Percentiles rank a stretch among this genome's conserved stretches.
phyloP scores from a whole-genome alignment of 306 rosid species.

The Luffa aegyptiaca region DNA sequence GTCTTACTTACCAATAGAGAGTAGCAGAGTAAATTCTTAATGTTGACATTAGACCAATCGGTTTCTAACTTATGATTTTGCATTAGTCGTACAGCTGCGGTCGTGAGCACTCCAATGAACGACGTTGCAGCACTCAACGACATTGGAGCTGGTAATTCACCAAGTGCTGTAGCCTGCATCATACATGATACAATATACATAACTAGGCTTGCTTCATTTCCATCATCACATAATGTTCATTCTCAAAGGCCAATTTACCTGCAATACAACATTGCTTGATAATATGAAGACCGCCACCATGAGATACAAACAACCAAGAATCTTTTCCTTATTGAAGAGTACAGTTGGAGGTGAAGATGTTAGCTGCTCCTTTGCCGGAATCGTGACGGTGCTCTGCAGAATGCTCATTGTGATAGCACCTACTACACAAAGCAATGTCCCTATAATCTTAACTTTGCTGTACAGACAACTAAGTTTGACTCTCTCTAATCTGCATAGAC shows the following conservation, averaged over 20 bases:
- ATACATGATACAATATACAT: not conserved
- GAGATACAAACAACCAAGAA: conserved; percentile 64
- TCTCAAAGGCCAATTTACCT: conserved; percentile 25
- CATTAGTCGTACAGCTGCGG: conserved; percentile 31
- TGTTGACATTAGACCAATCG: conserved; percentile 30
- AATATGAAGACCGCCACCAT: conserved; percentile 37
- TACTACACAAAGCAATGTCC: conserved; percentile 62
- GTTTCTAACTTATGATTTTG: conserved; percentile 22
- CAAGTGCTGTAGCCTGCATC: conserved; percentile 49
- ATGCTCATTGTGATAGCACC: conserved; percentile 76
- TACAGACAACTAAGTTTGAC: conserved; percentile 37
- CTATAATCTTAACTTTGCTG: conserved; percentile 63
- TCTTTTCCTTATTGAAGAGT: conserved; percentile 40
- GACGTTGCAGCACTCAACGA: conserved; percentile 60
- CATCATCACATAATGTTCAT: not conserved
- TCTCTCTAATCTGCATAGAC: conserved; percentile 57
- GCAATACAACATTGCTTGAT: conserved; percentile 57
- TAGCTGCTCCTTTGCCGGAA: not conserved
- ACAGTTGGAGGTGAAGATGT: not conserved
- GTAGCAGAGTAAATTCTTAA: conserved; percentile 30
- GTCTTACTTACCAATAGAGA: conserved; percentile 40
- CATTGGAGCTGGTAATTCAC: conserved; percentile 76
- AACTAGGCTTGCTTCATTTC: not conserved
- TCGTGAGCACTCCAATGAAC: conserved; percentile 43
- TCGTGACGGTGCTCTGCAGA: conserved; percentile 42